Base-by-base conservation (phyloP, 2,329 filamentous ascomycete genomes). In the Colletotrichum sp. region DNA sequence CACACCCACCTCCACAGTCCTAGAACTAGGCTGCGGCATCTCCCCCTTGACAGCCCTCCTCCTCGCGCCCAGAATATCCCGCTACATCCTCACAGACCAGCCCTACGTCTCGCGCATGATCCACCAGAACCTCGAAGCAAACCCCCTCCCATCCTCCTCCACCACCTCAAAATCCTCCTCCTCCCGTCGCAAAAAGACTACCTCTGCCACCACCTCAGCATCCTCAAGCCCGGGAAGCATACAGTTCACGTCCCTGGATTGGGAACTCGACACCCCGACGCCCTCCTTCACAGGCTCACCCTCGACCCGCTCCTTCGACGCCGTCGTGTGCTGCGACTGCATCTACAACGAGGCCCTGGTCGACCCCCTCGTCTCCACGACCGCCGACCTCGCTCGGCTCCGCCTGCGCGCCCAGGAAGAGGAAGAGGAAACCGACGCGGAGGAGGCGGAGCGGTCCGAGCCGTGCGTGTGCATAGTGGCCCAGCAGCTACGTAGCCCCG, bases 311-410 rank as follows among this genome's bases (percentile, higher is more conserved):
- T 89, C 90, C 73, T 93, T 97, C 78, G 94, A 98, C 80, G 85
- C 92, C 16, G 87, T 98, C 13, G 83, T 98, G 44, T 95, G 96
- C 6, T 98, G 95, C 82, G 97, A 99, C 84, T 98, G 96, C 84
- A 94, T 99, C 79, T 99, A 98, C 87, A 99, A 98, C 84, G 95
- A 98, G 78, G 91, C 94, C 4, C 90, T 98, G 5, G 91, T 98
- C 28, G 87, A 91, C 59, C 95, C 96, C 0, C 91, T 98, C 65
- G 94, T 97, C n/a, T 91, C 93, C 80, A 94, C 95, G 0, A 98
- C 95, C 82, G 91, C 88, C 8, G 94, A 98, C 77, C 89, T 93
- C 28, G 98, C 95, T 83, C 86, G 86, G 12, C 84, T 96, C 19
- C 88, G 93, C n/a, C 25, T 72, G 15, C 39, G 70, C 34, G 25